Percentiles rank a stretch among this genome's conserved stretches.
These are phyloP conservation scores for Fusarium keratoplasticum DNA, from an alignment of 2,329 filamentous ascomycete genomes.

Conservation along the genomic window DNA sequence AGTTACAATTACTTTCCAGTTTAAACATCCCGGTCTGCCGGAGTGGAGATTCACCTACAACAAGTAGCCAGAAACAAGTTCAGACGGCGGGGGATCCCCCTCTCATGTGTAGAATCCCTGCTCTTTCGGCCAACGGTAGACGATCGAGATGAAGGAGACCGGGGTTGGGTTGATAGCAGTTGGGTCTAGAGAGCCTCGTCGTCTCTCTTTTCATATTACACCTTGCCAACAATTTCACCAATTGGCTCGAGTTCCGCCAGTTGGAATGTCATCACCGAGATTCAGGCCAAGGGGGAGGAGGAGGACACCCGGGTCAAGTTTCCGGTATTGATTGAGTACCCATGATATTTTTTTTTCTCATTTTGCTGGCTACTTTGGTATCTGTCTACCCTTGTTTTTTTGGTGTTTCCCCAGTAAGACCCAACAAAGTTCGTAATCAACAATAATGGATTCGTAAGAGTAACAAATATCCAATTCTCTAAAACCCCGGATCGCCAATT, in stretches of 20 bases:
- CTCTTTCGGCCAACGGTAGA: neutral
- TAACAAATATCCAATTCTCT: constrained; percentile 7
- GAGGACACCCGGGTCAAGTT: neutral
- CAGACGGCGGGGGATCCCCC: neutral
- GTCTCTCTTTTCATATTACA: neutral
- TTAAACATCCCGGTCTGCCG: neutral
- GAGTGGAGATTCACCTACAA: neutral
- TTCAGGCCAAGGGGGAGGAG: neutral
- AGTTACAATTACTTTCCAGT: neutral
- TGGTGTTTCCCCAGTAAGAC: neutral
- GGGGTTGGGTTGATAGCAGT: neutral
- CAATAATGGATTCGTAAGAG: neutral
- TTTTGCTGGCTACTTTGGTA: neutral
- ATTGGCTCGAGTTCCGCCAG: neutral
- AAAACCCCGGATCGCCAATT: constrained; percentile 26
- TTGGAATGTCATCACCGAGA: constrained; percentile 6
- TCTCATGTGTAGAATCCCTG: neutral
- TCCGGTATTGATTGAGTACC: neutral
- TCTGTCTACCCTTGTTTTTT: neutral
- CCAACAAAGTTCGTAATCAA: neutral
- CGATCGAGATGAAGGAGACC: constrained; percentile 5
- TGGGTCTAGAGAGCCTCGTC: neutral
- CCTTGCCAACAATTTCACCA: neutral
- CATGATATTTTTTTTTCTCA: neutral
- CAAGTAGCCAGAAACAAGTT: neutral